A percentile compares a stretch with the other conserved stretches of the same genome.
These are phyloP conservation scores for Colletotrichum godetiae DNA, from an alignment of 2,329 filamentous ascomycete species.

Conservation along the genomic window DNA sequence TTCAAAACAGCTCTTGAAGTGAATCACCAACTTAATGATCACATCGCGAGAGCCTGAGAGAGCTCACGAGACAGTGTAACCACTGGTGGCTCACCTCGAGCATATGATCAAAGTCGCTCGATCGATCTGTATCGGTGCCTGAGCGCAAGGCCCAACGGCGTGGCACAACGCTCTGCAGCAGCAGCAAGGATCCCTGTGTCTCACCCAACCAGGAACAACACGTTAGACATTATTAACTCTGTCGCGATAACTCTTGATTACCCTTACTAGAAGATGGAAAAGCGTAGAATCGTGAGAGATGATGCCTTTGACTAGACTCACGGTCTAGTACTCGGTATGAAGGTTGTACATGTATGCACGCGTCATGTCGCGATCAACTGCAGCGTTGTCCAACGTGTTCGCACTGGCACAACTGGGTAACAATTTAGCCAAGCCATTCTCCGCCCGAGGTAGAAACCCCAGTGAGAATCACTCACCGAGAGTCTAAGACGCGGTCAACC, in stretches of 20 bases:
- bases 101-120: not conserved
- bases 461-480: not conserved
- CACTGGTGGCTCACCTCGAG: not conserved
- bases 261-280: not conserved
- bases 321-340: too few relatives aligned
- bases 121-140: constrained; percentile 10
- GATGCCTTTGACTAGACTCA: not conserved
- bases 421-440: not conserved
- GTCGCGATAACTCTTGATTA: not conserved
- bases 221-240: not conserved
- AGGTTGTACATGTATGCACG: not conserved
- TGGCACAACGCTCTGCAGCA: constrained; percentile 1
- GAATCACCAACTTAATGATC: not conserved
- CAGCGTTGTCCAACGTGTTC: not conserved
- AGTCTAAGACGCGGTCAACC: not conserved
- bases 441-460: not conserved
- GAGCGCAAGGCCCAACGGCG: not conserved
- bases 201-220: not conserved
- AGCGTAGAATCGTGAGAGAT: not conserved
- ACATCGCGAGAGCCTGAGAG: not conserved
- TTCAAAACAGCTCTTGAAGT: not conserved
- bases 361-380: not conserved
- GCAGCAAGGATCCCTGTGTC: not conserved
- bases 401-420: not conserved
- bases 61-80: not conserved